Evolutionary conservation across 179 eudicot genomes (phyloP), one percentile per base, ranked within the genome.

Genomic region (Actinidia arguta): DNA sequence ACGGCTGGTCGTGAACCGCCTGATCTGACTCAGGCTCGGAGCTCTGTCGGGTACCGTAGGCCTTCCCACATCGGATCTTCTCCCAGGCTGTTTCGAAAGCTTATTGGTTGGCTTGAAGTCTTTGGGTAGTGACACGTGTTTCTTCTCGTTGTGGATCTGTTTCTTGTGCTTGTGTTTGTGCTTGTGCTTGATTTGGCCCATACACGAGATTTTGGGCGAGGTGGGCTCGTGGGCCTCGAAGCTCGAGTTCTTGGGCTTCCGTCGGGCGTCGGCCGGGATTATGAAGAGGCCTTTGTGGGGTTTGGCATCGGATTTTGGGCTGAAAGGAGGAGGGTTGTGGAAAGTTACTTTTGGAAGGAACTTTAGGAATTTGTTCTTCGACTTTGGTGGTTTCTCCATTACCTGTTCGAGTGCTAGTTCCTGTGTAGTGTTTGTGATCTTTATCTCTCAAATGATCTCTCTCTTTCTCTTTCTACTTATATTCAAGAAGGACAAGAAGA

Each of bases 201-300:
- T 94, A 89, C 99, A 96, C 1, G 98, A 93, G 72, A 96, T 86
- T 79, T 92, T 92, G 3, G 99, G 99, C 0, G 98, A 96, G 1
- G 94, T 91, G 58, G 98, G 99, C 61, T 94, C 99, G 9, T 85
- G 88, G 1, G 86, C 76, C 6, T 84, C 84, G 73, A 71, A 84
- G 56, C 52, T 77, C 0, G 83, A 83, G 66, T 84, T 85, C 39
- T 81, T 88, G 17, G 90, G 80, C 75, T 82, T 90, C 8, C 74
- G 69, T 12, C 95, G 91, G 70, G 94, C 96, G 79, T 90, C 96
- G 0, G 84, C 89, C 39, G 93, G 98, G 48, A 94, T 74, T 20
- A 79, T 81, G 95, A 91, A 61, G 86, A 91, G 36, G 91, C 95
- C 82, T 83, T 84, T 47, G 76, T 66, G 54, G 47, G 68, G 78